phyloP scores from a whole-genome alignment of 1,284 basidiomycete species.

The Trichosporon faecale region DNA sequence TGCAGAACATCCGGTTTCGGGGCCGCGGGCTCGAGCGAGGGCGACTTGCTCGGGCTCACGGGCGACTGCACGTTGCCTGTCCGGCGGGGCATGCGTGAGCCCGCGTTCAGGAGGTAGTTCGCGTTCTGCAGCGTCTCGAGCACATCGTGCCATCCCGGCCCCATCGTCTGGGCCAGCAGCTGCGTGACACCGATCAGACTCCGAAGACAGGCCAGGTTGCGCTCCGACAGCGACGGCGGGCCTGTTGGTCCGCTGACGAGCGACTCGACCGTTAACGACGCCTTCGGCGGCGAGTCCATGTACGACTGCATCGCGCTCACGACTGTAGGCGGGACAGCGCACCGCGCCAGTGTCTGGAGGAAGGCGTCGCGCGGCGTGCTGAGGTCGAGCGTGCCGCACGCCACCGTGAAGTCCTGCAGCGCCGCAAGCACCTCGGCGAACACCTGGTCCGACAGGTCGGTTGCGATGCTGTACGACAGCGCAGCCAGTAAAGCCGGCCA shows the following conservation, averaged over 20 bases:
- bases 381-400: constrained; percentile 82
- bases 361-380: constrained; percentile 88
- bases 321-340: constrained; percentile 81
- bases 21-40: constrained; percentile 21
- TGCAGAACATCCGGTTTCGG: constrained; percentile 37
- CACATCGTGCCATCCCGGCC: constrained; percentile 83
- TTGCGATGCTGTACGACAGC: constrained; percentile 80
- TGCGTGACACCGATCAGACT: constrained; percentile 74
- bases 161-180: constrained; percentile 78
- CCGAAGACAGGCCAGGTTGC: constrained; percentile 87
- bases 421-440: constrained; percentile 70
- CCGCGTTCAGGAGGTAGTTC: constrained; percentile 73
- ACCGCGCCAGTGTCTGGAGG: constrained; percentile 78
- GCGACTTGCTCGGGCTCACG: constrained; percentile 2
- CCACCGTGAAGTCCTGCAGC: constrained; percentile 79
- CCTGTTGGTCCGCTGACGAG: constrained; percentile 52
- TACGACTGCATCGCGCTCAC: constrained; percentile 77
- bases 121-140: constrained; percentile 89
- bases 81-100: constrained; percentile 5
- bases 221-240: constrained; percentile 73
- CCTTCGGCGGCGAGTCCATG: constrained; percentile 52
- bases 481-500: constrained; percentile 89
- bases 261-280: constrained; percentile 62
- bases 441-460: constrained; percentile 69
- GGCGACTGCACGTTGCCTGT: constrained; percentile 3